Evolutionary conservation across 495 filamentous ascomycete species (phyloP).

Genomic region (Neurospora sp.): DNA sequence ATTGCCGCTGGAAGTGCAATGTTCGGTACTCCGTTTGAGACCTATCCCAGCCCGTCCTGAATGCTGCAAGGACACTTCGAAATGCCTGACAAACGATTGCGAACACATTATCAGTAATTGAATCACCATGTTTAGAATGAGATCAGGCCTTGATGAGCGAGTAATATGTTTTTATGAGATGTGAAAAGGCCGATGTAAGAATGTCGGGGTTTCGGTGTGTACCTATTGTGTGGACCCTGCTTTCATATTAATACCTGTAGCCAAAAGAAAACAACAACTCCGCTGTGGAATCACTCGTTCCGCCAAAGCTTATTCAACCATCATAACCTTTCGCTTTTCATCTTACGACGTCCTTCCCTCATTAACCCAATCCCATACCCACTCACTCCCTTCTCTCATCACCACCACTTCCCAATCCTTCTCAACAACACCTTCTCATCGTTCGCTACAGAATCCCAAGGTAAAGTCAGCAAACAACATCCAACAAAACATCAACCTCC

Average conservation of each 20-base stretch:
- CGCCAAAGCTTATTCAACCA: not conserved
- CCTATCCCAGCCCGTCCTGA: not conserved
- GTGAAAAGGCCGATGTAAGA: not conserved
- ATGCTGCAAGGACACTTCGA: not conserved
- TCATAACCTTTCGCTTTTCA: not conserved
- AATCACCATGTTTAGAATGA: not conserved
- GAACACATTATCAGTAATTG: not conserved
- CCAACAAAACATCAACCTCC: not conserved
- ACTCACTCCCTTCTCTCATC: not conserved
- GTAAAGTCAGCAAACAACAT: not conserved
- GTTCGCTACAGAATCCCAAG: not conserved
- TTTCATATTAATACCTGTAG: not conserved
- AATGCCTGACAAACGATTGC: not conserved
- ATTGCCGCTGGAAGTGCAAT: not conserved
- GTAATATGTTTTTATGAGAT: not conserved
- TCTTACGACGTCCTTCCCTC: not conserved
- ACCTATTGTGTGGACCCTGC: not conserved
- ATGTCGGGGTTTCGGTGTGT: not conserved
- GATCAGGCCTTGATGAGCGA: not conserved
- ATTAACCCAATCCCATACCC: not conserved
- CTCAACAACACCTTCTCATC: not conserved
- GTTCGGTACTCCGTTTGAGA: not conserved
- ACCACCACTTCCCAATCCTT: not conserved
- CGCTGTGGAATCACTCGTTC: no score
- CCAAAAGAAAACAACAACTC: not conserved